A percentile compares a stretch with the other conserved stretches of the same genome.
These are phyloP conservation scores for Arthroderma uncinatum DNA, from an alignment of 2,329 filamentous ascomycete genomes.

Conservation along the genomic window DNA sequence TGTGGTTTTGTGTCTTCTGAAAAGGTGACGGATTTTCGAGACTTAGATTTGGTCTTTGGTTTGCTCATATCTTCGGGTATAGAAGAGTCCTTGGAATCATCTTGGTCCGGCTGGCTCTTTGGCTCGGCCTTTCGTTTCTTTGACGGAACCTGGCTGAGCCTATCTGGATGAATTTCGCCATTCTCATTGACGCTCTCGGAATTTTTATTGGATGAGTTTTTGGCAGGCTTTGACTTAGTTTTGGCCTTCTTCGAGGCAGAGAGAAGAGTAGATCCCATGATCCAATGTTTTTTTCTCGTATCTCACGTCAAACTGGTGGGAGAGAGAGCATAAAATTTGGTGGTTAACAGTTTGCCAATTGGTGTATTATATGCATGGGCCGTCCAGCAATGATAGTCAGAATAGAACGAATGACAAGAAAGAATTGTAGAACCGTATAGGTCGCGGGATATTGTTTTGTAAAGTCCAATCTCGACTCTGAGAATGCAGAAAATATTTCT, in stretches of 20 bases:
- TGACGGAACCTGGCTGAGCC: background rate
- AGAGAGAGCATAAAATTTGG: background rate
- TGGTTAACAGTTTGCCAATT: background rate
- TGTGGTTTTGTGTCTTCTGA: constrained; percentile 50
- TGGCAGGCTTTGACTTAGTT: background rate
- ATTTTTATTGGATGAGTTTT: background rate
- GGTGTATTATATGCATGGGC: background rate
- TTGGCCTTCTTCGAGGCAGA: background rate
- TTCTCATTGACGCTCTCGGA: background rate
- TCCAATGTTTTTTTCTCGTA: no score
- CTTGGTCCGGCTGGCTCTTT: background rate
- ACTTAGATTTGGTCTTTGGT: constrained; percentile 2
- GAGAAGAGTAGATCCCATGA: background rate
- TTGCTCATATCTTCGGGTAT: constrained; percentile 15
- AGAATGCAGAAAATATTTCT: background rate
- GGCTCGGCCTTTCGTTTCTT: background rate
- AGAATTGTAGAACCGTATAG: background rate
- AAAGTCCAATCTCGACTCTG: background rate
- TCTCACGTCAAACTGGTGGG: no score
- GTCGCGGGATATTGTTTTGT: background rate
- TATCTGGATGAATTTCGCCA: background rate
- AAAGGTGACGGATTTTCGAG: constrained; percentile 53
- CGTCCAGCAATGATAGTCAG: no score
- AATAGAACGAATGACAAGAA: background rate
- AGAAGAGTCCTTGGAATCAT: background rate